These are phyloP conservation scores for Epichloe brachyelytri DNA, from an alignment of 2,329 filamentous ascomycete genomes.

Conservation along the genomic window DNA sequence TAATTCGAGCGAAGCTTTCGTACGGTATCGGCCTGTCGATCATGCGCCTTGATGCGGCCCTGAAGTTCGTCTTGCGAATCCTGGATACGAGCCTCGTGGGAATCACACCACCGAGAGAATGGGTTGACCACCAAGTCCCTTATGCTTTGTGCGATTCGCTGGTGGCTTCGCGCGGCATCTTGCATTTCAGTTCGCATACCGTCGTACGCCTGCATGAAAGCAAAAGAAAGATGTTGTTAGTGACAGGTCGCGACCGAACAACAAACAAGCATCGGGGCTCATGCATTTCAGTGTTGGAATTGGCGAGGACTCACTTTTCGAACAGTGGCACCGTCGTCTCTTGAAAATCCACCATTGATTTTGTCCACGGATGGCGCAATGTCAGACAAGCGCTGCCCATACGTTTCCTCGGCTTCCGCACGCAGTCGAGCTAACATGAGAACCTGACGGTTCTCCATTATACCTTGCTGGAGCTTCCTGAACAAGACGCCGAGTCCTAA, in stretches of 20 bases:
- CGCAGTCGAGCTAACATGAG: conserved; percentile 85
- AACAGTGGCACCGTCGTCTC: conserved; percentile 90
- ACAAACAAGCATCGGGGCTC: neutral
- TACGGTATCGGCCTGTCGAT: conserved; percentile 78
- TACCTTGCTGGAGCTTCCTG: conserved; percentile 90
- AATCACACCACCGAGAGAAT: conserved; percentile 91
- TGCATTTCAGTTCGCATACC: conserved; percentile 88
- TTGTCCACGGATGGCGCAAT: conserved; percentile 76
- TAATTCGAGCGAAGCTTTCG: conserved; percentile 92
- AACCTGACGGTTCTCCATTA: conserved; percentile 88
- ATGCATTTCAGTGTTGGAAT: neutral
- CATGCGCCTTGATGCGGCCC: conserved; percentile 77
- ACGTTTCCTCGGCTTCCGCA: conserved; percentile 87
- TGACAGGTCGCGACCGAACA: neutral
- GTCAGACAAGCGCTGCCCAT: conserved; percentile 66
- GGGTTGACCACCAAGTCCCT: conserved; percentile 89
- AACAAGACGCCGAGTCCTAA: conserved; percentile 82
- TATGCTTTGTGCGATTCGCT: conserved; percentile 92
- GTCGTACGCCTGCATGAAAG: conserved; percentile 62
- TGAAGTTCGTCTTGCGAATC: conserved; percentile 94
- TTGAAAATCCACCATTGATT: conserved; percentile 68
- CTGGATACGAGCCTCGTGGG: conserved; percentile 81
- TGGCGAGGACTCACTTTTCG: conserved; percentile 54
- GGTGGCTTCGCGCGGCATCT: conserved; percentile 77
- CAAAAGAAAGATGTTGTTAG: conserved; percentile 8